Evolutionary conservation across 352 stramenopile species (phyloP).

Genomic region (Pythium brachiatum): DNA sequence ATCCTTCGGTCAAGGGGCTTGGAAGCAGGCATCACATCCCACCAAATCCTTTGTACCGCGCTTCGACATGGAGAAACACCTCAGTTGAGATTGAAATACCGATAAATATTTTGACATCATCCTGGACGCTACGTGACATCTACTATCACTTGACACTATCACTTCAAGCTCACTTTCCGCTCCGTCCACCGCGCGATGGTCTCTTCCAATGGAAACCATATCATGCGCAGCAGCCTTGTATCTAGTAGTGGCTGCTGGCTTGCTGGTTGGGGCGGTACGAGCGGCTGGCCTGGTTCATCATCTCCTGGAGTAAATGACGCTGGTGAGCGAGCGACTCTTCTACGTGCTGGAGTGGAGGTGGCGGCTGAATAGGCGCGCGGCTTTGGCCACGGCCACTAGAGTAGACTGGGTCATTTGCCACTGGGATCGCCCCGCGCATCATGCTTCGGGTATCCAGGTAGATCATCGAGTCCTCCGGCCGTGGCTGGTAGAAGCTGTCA

Average conservation of each 20-base stretch:
- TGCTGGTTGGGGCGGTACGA: conserved; percentile 1
- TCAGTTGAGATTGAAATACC: neutral
- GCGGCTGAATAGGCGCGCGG: neutral
- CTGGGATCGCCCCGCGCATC: conserved; percentile 4
- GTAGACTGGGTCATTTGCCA: neutral
- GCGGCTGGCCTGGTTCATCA: conserved; percentile 51
- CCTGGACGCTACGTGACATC: neutral
- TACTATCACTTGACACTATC: neutral
- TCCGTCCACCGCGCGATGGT: neutral
- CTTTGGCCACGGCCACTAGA: neutral
- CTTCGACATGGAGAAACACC: too few species aligned
- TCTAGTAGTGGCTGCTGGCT: conserved; percentile 8
- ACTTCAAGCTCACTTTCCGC: neutral
- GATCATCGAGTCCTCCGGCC: conserved; percentile 19
- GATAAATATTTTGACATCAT: neutral
- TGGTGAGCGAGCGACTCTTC: conserved; percentile 70
- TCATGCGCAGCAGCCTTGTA: neutral
- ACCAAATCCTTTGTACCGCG: too few species aligned
- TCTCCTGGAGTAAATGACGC: conserved; percentile 57
- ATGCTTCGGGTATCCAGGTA: conserved; percentile 25
- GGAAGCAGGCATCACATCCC: too few species aligned
- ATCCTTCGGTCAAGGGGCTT: too few species aligned
- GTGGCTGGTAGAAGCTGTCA: conserved; percentile 9
- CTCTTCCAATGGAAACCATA: conserved; percentile 17
- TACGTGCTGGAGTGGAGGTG: conserved; percentile 23